Evolutionary conservation across 768 basidiomycete genomes (phyloP).

Genomic region (Rossbeevera mucosa): DNA sequence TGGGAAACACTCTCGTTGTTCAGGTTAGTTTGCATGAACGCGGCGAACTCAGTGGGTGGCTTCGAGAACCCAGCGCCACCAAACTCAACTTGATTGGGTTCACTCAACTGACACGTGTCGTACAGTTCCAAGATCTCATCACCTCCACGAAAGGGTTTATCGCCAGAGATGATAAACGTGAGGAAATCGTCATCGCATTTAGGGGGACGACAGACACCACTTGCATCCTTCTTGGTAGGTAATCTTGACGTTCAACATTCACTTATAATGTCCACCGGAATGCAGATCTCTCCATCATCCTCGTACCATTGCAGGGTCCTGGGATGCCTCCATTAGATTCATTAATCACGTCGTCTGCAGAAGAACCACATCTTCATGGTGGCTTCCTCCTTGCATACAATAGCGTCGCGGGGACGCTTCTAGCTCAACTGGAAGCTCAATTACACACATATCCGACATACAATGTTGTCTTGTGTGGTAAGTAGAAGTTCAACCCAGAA

Average conservation of each 20-base stretch:
- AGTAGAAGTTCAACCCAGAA: not conserved
- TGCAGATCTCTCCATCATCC: constrained; percentile 21
- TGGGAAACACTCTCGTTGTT: constrained; percentile 42
- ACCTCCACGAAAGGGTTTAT: constrained; percentile 43
- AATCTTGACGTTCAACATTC: not conserved
- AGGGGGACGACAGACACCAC: constrained; percentile 34
- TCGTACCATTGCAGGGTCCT: constrained; percentile 17
- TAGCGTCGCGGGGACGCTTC: constrained; percentile 28
- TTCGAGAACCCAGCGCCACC: not conserved
- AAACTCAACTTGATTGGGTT: not conserved
- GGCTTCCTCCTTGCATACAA: constrained; percentile 36
- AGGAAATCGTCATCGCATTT: constrained; percentile 40
- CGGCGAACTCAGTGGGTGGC: not conserved
- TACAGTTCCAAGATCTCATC: constrained; percentile 34
- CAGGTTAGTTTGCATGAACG: constrained; percentile 29
- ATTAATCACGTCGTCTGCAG: not conserved
- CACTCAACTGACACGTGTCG: constrained; percentile 1
- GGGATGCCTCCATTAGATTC: constrained; percentile 22
- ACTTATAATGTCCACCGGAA: not conserved
- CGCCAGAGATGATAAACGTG: constrained; percentile 38
- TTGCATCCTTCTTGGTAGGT: constrained; percentile 18
- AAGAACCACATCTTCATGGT: constrained; percentile 30
- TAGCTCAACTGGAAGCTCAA: constrained; percentile 29
- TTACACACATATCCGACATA: constrained; percentile 33
- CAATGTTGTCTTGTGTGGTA: constrained; percentile 31